These are phyloP conservation scores for Trypanosoma conorhini DNA, from an alignment of 208 protist genomes.

Conservation along the genomic window DNA sequence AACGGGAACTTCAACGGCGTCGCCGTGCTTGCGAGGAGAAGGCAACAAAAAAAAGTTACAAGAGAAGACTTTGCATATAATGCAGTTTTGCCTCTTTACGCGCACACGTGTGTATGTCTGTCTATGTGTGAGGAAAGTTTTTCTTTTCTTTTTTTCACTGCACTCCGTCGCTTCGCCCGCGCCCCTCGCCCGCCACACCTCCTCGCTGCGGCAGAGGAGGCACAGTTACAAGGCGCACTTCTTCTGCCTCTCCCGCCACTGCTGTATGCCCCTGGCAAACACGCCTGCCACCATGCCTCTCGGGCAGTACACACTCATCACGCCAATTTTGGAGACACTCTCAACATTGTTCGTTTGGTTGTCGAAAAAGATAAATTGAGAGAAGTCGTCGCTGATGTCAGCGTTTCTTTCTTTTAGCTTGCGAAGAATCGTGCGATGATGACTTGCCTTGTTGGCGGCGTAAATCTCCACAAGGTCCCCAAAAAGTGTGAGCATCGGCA, in stretches of 20 bases:
- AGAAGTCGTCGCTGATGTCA: slow-evolving; percentile 49
- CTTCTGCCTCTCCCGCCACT: slow-evolving; percentile 45
- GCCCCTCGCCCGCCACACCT: not conserved
- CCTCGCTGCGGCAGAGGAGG: not conserved
- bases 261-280: slow-evolving; percentile 66
- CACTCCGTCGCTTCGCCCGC: not conserved
- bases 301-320: slow-evolving; percentile 76
- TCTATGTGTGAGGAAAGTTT: not conserved
- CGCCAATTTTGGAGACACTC: slow-evolving; percentile 70
- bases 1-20: not conserved
- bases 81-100: not conserved
- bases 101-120: not conserved
- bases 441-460: slow-evolving; percentile 65
- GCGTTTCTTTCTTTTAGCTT: slow-evolving; percentile 35
- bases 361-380: slow-evolving; percentile 91
- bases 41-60: not conserved
- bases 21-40: not conserved
- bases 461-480: slow-evolving; percentile 78
- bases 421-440: slow-evolving; percentile 62
- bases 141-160: not conserved
- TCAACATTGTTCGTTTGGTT: slow-evolving; percentile 86
- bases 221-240: slow-evolving; percentile 8
- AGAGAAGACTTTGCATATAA: not conserved
- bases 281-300: slow-evolving; percentile 68
- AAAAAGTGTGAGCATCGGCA: slow-evolving; percentile 73